Conservation (phyloP, 2,329 filamentous ascomycete species). For the Trichoderma aggressivum region DNA sequence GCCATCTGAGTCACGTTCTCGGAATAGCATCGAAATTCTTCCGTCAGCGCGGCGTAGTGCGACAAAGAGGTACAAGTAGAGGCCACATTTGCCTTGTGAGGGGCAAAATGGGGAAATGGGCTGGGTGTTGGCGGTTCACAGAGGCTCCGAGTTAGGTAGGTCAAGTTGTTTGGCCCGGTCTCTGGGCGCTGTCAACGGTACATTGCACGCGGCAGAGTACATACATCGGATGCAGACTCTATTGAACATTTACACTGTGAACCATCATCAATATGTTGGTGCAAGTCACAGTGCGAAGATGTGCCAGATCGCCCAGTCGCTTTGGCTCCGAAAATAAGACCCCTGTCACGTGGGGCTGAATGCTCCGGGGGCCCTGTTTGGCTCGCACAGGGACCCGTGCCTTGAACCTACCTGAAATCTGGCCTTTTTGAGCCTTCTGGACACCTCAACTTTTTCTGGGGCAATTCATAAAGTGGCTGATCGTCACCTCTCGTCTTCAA, state of each 20-base stretch:
- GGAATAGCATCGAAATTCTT: conserved; percentile 7
- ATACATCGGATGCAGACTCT: neutral
- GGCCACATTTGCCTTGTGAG: conserved; percentile 19
- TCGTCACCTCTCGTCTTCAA: conserved; percentile 28
- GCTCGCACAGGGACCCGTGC: conserved; percentile 15
- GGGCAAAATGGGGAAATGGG: conserved; percentile 14
- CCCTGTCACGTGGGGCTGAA: conserved; percentile 32
- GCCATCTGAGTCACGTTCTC: conserved; percentile 12
- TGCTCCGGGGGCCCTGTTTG: conserved; percentile 16
- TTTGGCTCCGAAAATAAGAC: conserved; percentile 14
- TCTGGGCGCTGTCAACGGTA: neutral
- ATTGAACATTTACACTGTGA: neutral
- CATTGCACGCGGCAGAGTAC: neutral
- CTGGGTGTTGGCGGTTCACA: neutral
- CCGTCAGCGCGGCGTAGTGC: conserved; percentile 1
- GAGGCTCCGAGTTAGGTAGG: conserved; percentile 4
- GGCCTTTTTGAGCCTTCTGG: conserved; percentile 46
- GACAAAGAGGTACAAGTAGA: neutral
- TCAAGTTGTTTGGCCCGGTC: neutral
- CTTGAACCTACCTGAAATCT: conserved; percentile 41
- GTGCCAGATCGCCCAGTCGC: neutral
- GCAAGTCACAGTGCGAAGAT: neutral
- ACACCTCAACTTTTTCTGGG: conserved; percentile 37
- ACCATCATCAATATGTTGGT: accelerated
- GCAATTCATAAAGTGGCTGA: conserved; percentile 37